Base-by-base conservation (phyloP, 805 yeast species). In the Lachancea meyersii region DNA sequence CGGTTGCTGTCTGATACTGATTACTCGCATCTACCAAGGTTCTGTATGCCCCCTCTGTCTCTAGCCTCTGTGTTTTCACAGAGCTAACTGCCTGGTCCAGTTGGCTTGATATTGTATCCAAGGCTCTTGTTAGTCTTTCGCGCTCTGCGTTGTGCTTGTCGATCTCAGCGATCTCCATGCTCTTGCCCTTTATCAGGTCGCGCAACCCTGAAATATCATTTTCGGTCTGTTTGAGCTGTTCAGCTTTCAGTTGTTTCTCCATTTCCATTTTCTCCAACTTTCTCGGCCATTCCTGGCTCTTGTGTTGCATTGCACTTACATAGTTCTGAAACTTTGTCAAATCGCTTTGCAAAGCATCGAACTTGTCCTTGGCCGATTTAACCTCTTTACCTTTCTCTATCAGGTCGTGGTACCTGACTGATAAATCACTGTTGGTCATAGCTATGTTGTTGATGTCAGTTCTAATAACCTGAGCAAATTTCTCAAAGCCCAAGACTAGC, bases 311-410 rank as follows among this genome's bases (percentile, higher is more conserved):
- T 6, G 77, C 70, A 34, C 77, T 77, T 41, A 84, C 78, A 55
- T 82, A 86, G n/a, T 79, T 81, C 52, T 76, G 73, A 54, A 86
- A 83, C 60, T 83, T 82, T 34, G 68, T 66, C 33, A 82, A 69
- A 60, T 87, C 96, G 48, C 76, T 76, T 49, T 81, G 83, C 43
- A 87, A 65, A 1, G 86, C 84, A 47, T 69, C 70, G 4, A 77
- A 62, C 56, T 81, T 79, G 54, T 74, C 76, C 44, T 73, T 72
- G 19, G 81, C 75, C 18, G 72, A 65, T 37, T 72, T 73, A 27
- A 80, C 64, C 16, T 68, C 63, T 19, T 72, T 70, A 38, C 72
- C 65, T 48, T 76, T 75, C 4, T 63, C 62, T 31, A 69, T 58
- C 1, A 79, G 51, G 19, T 64, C 66, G 21, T 71, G 63, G 40